Conservation (phyloP, 1,284 basidiomycete species). For the Tremellales sp. region DNA sequence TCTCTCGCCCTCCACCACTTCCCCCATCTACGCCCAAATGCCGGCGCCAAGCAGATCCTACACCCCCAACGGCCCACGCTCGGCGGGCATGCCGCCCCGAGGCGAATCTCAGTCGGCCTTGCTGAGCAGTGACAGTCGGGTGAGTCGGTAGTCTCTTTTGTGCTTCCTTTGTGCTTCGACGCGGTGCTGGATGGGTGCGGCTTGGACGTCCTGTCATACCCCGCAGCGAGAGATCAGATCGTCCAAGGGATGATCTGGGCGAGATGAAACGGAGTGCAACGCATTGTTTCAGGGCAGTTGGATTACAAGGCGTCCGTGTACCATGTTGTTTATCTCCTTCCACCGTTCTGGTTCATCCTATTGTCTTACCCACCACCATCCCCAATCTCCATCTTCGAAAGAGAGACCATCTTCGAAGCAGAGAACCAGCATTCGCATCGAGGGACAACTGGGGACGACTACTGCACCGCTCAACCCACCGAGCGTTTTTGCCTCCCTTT, state of each 20-base stretch:
- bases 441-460: no score
- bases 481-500: no score
- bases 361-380: no score
- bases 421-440: no score
- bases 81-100: slow-evolving; percentile 12
- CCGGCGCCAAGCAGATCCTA: slow-evolving; percentile 3
- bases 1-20: not conserved
- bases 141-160: not conserved
- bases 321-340: not conserved
- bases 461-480: no score
- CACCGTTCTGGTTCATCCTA: not conserved
- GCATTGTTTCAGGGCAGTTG: not conserved
- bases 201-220: not conserved
- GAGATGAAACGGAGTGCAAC: not conserved
- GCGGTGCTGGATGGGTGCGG: not conserved
- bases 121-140: not conserved
- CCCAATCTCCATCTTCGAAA: no score
- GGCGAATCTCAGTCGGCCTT: slow-evolving; percentile 12
- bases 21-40: not conserved
- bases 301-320: not conserved
- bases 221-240: not conserved
- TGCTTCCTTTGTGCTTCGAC: not conserved
- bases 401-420: no score
- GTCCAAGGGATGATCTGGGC: not conserved
- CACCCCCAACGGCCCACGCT: not conserved